A percentile compares a stretch with the other conserved stretches of the same genome.
Evolutionary conservation across 129 eudicot genomes (phyloP).

Genomic region (Scalesia atractyloides): DNA sequence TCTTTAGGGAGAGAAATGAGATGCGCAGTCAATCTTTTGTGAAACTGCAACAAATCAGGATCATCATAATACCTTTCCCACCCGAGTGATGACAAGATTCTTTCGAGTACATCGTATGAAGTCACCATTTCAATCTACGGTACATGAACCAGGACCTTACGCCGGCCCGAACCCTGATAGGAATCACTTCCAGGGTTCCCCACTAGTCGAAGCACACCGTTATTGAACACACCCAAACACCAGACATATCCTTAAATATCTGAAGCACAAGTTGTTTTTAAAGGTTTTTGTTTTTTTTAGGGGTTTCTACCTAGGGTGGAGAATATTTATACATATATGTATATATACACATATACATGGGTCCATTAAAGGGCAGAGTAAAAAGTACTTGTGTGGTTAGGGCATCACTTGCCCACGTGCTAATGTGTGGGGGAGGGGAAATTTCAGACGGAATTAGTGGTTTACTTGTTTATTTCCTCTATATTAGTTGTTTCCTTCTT

Average conservation of each 20-base stretch:
- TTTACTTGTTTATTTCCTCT: too few species aligned
- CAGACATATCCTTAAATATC: conserved; percentile 57
- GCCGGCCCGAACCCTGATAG: conserved; percentile 33
- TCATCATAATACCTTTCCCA: too few species aligned
- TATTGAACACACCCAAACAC: conserved; percentile 97
- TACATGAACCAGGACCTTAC: conserved; percentile 64
- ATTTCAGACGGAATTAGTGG: neutral
- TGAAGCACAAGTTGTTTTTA: too few species aligned
- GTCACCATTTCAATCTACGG: conserved; percentile 64
- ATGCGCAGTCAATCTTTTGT: conserved; percentile 2
- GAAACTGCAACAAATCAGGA: too few species aligned
- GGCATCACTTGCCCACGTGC: conserved; percentile 39
- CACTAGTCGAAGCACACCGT: conserved; percentile 79
- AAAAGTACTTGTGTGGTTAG: conserved; percentile 9
- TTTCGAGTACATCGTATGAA: conserved; percentile 58
- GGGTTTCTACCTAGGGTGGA: too few species aligned
- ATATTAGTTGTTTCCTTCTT: too few species aligned
- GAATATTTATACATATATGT: too few species aligned
- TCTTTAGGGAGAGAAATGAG: conserved; percentile 32
- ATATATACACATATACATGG: too few species aligned
- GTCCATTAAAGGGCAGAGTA: conserved; percentile 6
- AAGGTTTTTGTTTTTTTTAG: too few species aligned
- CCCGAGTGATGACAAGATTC: conserved; percentile 53
- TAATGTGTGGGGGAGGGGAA: conserved; percentile 24
- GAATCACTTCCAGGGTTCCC: conserved; percentile 73